Evolutionary conservation across 805 yeast species (phyloP).

Genomic region (Diddensiella caesifluorescens): DNA sequence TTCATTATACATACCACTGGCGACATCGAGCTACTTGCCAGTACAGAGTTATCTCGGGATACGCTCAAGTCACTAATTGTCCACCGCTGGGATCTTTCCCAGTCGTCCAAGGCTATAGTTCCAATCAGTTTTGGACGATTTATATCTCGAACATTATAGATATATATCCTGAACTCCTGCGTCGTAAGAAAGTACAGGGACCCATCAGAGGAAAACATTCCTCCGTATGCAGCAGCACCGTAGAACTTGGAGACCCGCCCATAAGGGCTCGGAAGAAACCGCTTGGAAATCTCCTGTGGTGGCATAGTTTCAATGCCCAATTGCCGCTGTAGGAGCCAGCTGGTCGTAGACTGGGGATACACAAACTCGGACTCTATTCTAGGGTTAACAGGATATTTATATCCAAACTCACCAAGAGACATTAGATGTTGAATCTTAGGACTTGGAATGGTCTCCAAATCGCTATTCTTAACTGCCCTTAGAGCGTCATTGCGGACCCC

Average conservation of each 20-base stretch:
- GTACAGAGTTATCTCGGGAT: slow-evolving; percentile 23
- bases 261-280: slow-evolving; percentile 15
- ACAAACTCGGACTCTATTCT: background rate
- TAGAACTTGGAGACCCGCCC: slow-evolving; percentile 11
- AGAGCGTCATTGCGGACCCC: slow-evolving; percentile 4
- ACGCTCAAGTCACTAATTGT: slow-evolving; percentile 28
- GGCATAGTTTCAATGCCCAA: slow-evolving; percentile 7
- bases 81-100: slow-evolving; percentile 21
- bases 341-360: slow-evolving; percentile 9
- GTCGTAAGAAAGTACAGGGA: slow-evolving; percentile 23
- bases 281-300: slow-evolving; percentile 15
- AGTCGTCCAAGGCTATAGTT: slow-evolving; percentile 7
- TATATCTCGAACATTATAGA: slow-evolving; percentile 21
- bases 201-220: slow-evolving; percentile 29
- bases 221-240: slow-evolving; percentile 25
- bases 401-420: slow-evolving; percentile 12
- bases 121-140: slow-evolving; percentile 16
- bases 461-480: slow-evolving; percentile 4
- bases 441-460: slow-evolving; percentile 10
- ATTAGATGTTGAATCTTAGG: slow-evolving; percentile 3
- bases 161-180: slow-evolving; percentile 25
- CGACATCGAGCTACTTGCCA: slow-evolving; percentile 16
- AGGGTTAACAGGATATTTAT: background rate
- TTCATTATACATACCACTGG: background rate
- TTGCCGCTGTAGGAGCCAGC: slow-evolving; percentile 14